These are phyloP conservation scores for Isoetes taiwanensis DNA, from an alignment of 75 land plant genomes.

Conservation along the genomic window DNA sequence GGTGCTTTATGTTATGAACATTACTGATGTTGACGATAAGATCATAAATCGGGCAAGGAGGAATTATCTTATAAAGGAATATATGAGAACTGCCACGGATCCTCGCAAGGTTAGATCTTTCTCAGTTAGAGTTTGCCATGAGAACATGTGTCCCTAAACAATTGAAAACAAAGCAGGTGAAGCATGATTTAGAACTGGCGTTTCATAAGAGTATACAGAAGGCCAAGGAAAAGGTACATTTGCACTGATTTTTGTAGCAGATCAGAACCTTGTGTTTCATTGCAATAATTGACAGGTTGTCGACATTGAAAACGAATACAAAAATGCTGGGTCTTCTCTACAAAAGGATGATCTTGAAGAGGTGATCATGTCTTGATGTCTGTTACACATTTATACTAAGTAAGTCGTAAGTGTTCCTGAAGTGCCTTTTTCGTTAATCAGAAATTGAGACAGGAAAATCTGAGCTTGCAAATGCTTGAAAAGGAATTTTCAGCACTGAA, in stretches of 20 bases:
- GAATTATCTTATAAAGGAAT: slow-evolving; percentile 25
- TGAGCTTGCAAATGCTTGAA: slow-evolving; percentile 24
- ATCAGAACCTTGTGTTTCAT: too few species aligned
- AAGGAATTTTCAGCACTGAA: slow-evolving; percentile 11
- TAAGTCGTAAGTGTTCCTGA: too few species aligned
- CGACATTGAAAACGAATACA: slow-evolving; percentile 13
- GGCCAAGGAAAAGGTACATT: too few species aligned
- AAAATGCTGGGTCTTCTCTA: slow-evolving; percentile 20
- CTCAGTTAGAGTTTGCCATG: background rate
- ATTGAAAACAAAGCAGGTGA: too few species aligned
- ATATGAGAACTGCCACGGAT: slow-evolving; percentile 8
- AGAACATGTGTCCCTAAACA: too few species aligned
- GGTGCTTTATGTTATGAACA: slow-evolving; percentile 35
- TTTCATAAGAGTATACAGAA: too few species aligned
- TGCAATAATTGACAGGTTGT: slow-evolving; percentile 13
- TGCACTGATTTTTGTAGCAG: too few species aligned
- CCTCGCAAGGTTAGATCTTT: slow-evolving; percentile 10
- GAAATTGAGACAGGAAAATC: slow-evolving; percentile 27
- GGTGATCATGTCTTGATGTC: too few species aligned
- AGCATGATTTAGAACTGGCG: too few species aligned
- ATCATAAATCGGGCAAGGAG: slow-evolving; percentile 33
- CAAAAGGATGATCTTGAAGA: slow-evolving; percentile 28
- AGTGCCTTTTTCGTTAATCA: slow-evolving; percentile 5
- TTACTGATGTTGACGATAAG: slow-evolving; percentile 42
- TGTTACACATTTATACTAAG: too few species aligned